Base-by-base conservation (phyloP, 176 grass and related monocot species). In the Phyllostachys edulis region DNA sequence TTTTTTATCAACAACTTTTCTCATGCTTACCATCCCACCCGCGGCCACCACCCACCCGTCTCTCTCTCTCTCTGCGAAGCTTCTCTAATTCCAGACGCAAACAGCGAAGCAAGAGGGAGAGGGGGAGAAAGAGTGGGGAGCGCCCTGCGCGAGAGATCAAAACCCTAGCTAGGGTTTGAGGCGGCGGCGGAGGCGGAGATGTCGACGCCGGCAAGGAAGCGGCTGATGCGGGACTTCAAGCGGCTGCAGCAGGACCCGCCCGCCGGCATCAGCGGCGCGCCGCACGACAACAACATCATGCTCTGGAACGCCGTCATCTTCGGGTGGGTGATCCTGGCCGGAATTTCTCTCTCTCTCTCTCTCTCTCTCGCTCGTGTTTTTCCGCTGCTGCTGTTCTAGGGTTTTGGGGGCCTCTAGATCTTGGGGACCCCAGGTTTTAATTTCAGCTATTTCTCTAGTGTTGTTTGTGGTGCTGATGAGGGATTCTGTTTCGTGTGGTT, bases 301-400 rank as follows among this genome's bases (percentile, higher is more conserved):
- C 91, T 95, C 5, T 98, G 96, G 96, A 98, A 98, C 89, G 96
- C 96, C 66, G 93, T 98, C 75, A 98, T 98, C 75, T 98, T 98
- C 71, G 93, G 96, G 95, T 97, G 50, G 9, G 86, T 56, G 10
- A 46, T 23, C 70, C 78, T 54, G n/a, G 5, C 18, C 26, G 9
- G 14, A 56, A 68, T n/a, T 6, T 23, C 11, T 52, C 34, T 16
- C 11, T 18, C 16, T 41, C 16, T 41, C 39, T 37, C 5, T 42
- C 47, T 36, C 24, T 18, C 34, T 14, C 46, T 36, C 38, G 11
- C 9, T 17, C 8, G 5, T 32, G 39, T 16, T 64, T 64, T 34
- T 32, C n/a, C 10, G 42, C 27, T 49, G 13, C 9, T 4, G 66
- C 29, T 51, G 59, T 51, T 62, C 61, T 77, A 78, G 54, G 76